phyloP scores from a whole-genome alignment of 1,284 basidiomycete species.

The Naganishia cerealis region DNA sequence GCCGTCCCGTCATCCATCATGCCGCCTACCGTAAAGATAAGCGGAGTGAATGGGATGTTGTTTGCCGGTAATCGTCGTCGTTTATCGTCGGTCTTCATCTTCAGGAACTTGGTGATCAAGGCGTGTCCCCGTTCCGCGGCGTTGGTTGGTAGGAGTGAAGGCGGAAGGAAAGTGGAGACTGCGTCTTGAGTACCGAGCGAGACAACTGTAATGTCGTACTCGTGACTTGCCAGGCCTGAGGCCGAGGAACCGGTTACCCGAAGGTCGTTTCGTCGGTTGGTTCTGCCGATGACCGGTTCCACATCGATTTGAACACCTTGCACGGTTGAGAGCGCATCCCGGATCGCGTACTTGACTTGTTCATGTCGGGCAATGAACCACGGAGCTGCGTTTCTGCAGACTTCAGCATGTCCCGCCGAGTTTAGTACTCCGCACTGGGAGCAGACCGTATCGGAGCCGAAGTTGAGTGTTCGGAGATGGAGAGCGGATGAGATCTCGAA shows the following conservation, averaged over 20 bases:
- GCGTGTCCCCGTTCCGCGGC: conserved; percentile 8
- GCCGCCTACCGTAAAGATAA: too few species aligned
- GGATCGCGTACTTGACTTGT: background rate
- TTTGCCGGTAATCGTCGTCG: too few species aligned
- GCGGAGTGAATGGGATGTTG: too few species aligned
- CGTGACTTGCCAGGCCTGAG: background rate
- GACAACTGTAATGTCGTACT: conserved; percentile 18
- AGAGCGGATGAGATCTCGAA: conserved; percentile 1
- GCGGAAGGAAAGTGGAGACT: background rate
- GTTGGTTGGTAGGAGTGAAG: background rate
- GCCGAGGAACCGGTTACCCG: background rate
- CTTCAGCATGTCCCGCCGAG: background rate
- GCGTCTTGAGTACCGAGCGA: background rate
- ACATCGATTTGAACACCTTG: background rate
- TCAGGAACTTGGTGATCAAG: conserved; percentile 7
- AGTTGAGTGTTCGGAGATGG: background rate
- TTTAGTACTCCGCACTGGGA: background rate
- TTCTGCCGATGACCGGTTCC: background rate
- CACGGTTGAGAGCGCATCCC: background rate
- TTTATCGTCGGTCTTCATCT: background rate
- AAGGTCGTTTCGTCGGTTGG: conserved; percentile 14
- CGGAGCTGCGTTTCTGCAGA: background rate
- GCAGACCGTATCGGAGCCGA: background rate
- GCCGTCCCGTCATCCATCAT: too few species aligned
- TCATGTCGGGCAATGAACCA: conserved; percentile 4